Percentiles rank a stretch among this genome's conserved stretches.
Evolutionary conservation across 441 rosid genomes (phyloP).

Genomic region (Gossypium davidsonii): DNA sequence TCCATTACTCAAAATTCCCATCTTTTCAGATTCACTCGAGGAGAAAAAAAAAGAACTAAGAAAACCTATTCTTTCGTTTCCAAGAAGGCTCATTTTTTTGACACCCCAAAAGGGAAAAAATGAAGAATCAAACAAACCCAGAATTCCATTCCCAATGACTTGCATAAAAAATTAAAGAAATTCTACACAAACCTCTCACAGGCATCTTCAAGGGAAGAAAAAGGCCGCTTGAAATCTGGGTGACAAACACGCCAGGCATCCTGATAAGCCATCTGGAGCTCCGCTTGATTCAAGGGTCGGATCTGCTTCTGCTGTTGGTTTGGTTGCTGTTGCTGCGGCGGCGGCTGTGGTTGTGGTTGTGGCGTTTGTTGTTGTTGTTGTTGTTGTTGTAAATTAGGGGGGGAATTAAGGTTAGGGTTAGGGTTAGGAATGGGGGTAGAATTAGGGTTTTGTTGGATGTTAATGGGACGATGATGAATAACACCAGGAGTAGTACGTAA

Average conservation of each 20-base stretch:
- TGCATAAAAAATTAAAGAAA: not conserved
- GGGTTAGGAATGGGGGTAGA: conserved; percentile 15
- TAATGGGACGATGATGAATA: conserved; percentile 36
- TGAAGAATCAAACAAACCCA: not conserved
- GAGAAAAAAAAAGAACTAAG: not conserved
- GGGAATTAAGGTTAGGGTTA: conserved; percentile 15
- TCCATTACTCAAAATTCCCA: not conserved
- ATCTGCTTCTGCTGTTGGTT: conserved; percentile 57
- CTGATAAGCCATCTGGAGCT: conserved; percentile 87
- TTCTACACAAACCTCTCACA: conserved; percentile 66
- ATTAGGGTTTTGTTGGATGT: conserved; percentile 36
- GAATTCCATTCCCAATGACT: not conserved
- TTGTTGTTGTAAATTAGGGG: conserved; percentile 23
- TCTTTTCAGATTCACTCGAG: not conserved
- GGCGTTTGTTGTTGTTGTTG: conserved; percentile 26
- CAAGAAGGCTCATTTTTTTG: not conserved
- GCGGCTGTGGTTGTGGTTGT: not conserved
- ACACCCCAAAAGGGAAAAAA: not conserved
- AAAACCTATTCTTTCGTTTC: not conserved
- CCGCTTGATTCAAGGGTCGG: conserved; percentile 63
- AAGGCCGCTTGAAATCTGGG: conserved; percentile 82
- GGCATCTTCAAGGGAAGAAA: conserved; percentile 80
- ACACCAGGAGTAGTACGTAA: conserved; percentile 54
- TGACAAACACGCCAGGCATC: conserved; percentile 94
- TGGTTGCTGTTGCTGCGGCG: conserved; percentile 19